Percentiles rank a stretch among this genome's conserved stretches.
Conservation (phyloP, 345 rosid genomes). For the Linum tenue region DNA sequence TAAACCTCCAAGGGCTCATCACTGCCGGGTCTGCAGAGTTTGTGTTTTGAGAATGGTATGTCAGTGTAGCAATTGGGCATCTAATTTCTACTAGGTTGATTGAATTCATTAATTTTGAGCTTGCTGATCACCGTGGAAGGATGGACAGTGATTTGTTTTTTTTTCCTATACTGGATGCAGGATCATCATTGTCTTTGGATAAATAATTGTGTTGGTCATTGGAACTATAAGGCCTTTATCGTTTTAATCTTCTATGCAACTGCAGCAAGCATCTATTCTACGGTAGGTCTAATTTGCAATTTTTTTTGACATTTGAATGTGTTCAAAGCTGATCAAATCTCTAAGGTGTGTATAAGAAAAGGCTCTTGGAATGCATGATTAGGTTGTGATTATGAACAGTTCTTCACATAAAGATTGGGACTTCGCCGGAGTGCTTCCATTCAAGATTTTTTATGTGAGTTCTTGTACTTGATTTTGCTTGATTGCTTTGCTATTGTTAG, state of each 20-base stretch:
- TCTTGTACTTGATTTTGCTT: not conserved
- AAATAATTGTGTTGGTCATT: constrained; percentile 24
- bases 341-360: not conserved
- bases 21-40: constrained; percentile 20
- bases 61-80: not conserved
- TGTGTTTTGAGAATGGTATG: constrained; percentile 28
- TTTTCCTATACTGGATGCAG: constrained; percentile 10
- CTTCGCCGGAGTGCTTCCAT: constrained; percentile 27
- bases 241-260: constrained; percentile 37
- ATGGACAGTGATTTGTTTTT: not conserved
- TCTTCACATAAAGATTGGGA: constrained; percentile 33
- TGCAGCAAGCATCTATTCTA: constrained; percentile 54
- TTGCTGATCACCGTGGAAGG: not conserved
- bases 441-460: constrained; percentile 50
- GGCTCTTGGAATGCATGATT: constrained; percentile 3
- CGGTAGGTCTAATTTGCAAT: constrained; percentile 28
- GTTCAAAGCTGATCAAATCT: not conserved
- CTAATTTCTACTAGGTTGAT: not conserved
- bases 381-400: constrained; percentile 45
- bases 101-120: constrained; percentile 1
- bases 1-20: constrained; percentile 29
- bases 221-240: constrained; percentile 22
- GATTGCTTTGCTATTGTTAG: not conserved
- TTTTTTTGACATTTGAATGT: not conserved
- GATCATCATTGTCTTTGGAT: constrained; percentile 28